phyloP scores from a whole-genome alignment of 2,329 filamentous ascomycete genomes.

The Microascus cirrosus region DNA sequence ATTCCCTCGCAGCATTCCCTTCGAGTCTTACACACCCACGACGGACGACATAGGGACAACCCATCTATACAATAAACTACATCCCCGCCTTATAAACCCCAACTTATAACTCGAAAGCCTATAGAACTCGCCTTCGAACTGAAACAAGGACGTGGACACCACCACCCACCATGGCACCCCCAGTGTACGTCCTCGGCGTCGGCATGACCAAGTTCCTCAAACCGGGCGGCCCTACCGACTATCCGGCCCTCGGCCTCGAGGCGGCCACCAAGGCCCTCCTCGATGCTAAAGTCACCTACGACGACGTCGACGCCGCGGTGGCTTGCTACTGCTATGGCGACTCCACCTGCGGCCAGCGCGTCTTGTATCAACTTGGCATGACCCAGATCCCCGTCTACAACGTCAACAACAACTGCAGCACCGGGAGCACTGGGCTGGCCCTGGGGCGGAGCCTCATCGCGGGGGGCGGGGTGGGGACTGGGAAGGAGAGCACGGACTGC shows the following conservation, averaged over 20 bases:
- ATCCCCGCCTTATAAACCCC: not conserved
- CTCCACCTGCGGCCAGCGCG: conserved; percentile 85
- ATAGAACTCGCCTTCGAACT: not conserved
- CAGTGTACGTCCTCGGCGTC: conserved; percentile 84
- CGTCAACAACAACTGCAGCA: conserved; percentile 98
- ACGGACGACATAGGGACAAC: too few species aligned
- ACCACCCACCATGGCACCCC: conserved; percentile 32
- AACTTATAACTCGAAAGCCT: not conserved
- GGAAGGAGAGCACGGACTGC: conserved; percentile 64
- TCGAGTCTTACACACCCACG: too few species aligned
- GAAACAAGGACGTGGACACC: not conserved
- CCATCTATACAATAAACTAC: too few species aligned
- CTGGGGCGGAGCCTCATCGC: conserved; percentile 73
- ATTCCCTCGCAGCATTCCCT: too few species aligned
- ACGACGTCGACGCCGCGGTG: conserved; percentile 87
- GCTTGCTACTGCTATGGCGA: conserved; percentile 99
- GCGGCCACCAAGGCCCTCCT: conserved; percentile 80
- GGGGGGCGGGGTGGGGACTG: conserved; percentile 69
- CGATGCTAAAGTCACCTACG: conserved; percentile 85
- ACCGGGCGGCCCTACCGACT: conserved; percentile 85
- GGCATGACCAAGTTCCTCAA: conserved; percentile 99
- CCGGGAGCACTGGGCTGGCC: conserved; percentile 80
- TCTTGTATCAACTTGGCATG: conserved; percentile 99
- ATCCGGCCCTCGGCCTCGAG: conserved; percentile 89
- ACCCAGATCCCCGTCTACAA: conserved; percentile 94